phyloP scores from a whole-genome alignment of 306 rosid species.

The Potentilla sterilis region DNA sequence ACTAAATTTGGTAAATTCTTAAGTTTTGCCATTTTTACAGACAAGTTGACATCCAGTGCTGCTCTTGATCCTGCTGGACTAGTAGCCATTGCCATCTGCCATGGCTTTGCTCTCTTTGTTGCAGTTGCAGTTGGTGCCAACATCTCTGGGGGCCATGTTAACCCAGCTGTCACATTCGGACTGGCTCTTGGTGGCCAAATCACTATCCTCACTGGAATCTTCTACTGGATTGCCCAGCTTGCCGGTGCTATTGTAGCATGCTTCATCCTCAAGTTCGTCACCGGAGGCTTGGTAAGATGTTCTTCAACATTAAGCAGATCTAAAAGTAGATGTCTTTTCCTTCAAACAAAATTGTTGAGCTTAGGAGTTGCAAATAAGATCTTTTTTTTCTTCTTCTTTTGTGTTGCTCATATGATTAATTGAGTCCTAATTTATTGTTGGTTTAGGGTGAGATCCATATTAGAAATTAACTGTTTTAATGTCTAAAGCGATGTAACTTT shows the following conservation, averaged over 20 bases:
- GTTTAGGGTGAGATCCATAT: neutral
- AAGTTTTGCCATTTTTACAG: constrained; percentile 22
- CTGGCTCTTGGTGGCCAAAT: constrained; percentile 91
- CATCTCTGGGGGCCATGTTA: constrained; percentile 93
- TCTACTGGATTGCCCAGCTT: constrained; percentile 90
- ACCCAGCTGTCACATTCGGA: constrained; percentile 95
- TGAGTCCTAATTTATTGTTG: neutral
- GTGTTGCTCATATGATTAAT: neutral
- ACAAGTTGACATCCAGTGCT: constrained; percentile 72
- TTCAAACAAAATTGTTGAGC: neutral
- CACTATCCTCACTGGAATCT: constrained; percentile 71
- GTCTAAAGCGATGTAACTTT: neutral
- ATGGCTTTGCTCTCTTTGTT: constrained; percentile 82
- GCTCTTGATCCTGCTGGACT: constrained; percentile 82
- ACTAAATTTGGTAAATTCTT: neutral
- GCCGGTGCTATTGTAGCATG: constrained; percentile 81
- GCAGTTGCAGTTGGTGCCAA: constrained; percentile 83
- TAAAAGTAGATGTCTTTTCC: neutral
- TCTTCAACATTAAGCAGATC: neutral
- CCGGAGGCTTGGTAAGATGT: constrained; percentile 71
- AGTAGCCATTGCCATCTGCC: constrained; percentile 77
- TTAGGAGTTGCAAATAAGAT: neutral
- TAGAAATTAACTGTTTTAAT: neutral
- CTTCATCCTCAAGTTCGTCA: constrained; percentile 66
- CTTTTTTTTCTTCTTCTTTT: neutral